A percentile compares a stretch with the other conserved stretches of the same genome.
These are phyloP conservation scores for Aspergillus glaucus DNA, from an alignment of 2,329 filamentous ascomycete species.

Conservation along the genomic window DNA sequence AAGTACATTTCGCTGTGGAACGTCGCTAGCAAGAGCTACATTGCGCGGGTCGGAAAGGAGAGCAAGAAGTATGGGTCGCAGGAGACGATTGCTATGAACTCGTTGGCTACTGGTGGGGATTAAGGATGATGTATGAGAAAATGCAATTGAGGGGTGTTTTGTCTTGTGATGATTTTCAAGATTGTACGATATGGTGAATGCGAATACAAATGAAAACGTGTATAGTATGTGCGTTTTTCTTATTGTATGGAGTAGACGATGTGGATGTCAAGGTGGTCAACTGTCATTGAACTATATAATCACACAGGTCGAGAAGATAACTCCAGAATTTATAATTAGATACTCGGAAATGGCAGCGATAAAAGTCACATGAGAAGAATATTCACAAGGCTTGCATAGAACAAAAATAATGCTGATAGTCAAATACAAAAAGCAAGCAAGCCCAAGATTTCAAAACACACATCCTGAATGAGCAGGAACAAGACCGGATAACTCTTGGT, in stretches of 20 bases:
- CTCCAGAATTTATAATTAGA: too few relatives aligned
- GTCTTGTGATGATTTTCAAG: neutral
- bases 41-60: slow-evolving; percentile 52
- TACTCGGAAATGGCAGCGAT: too few relatives aligned
- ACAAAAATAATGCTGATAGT: too few relatives aligned
- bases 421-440: too few relatives aligned
- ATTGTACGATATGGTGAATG: neutral
- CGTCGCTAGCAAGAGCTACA: slow-evolving; percentile 62
- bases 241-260: neutral
- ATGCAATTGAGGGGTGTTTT: slow-evolving; percentile 2
- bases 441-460: too few relatives aligned
- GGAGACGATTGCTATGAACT: slow-evolving; percentile 17
- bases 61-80: slow-evolving; percentile 43
- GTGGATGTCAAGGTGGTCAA: too few relatives aligned
- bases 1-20: slow-evolving; percentile 82
- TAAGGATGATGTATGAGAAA: neutral
- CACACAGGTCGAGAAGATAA: too few relatives aligned
- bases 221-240: neutral
- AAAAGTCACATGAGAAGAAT: too few relatives aligned
- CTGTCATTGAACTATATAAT: too few relatives aligned
- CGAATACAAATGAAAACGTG: too few relatives aligned
- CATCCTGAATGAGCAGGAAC: neutral
- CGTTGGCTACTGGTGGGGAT: slow-evolving; percentile 9
- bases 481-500: neutral
- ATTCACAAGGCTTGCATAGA: too few relatives aligned